Evolutionary conservation across 78 protist species (phyloP).

Genomic region (Dictyostelium brefeldianum): DNA sequence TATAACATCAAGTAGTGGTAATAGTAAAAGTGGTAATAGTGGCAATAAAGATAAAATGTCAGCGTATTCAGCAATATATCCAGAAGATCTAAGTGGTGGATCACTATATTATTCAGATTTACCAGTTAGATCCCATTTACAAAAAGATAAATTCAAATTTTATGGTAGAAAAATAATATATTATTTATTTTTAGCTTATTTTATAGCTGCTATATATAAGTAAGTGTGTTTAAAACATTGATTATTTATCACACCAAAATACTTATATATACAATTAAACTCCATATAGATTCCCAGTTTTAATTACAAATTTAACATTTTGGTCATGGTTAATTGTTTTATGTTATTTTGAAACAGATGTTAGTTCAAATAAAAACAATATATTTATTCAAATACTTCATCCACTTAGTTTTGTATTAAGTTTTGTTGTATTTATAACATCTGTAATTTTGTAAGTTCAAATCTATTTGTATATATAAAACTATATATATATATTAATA

Average conservation of each 20-base stretch:
- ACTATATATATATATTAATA: too few relatives aligned
- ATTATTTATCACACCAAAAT: background rate
- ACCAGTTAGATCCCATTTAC: slow-evolving; percentile 30
- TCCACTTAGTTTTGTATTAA: slow-evolving; percentile 57
- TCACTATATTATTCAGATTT: slow-evolving; percentile 64
- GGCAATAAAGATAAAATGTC: background rate
- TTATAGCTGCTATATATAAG: slow-evolving; percentile 53
- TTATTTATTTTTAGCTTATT: slow-evolving; percentile 60
- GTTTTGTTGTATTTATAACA: slow-evolving; percentile 52
- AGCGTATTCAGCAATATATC: slow-evolving; percentile 1
- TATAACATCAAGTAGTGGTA: too few relatives aligned
- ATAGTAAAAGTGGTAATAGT: too few relatives aligned
- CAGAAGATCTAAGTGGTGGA: slow-evolving; percentile 37
- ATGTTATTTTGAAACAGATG: slow-evolving; percentile 52
- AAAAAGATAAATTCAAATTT: slow-evolving; percentile 56
- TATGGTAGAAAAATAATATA: slow-evolving; percentile 61
- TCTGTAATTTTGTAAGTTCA: slow-evolving; percentile 39
- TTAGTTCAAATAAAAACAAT: slow-evolving; percentile 41
- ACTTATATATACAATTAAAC: background rate
- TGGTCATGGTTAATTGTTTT: slow-evolving; percentile 70
- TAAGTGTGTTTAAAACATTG: too few relatives aligned
- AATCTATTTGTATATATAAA: too few relatives aligned
- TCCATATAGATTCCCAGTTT: slow-evolving; percentile 42
- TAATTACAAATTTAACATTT: slow-evolving; percentile 66
- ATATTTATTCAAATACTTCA: slow-evolving; percentile 42